phyloP scores from a whole-genome alignment of 768 basidiomycete genomes.

The Coprinopsis sp. region DNA sequence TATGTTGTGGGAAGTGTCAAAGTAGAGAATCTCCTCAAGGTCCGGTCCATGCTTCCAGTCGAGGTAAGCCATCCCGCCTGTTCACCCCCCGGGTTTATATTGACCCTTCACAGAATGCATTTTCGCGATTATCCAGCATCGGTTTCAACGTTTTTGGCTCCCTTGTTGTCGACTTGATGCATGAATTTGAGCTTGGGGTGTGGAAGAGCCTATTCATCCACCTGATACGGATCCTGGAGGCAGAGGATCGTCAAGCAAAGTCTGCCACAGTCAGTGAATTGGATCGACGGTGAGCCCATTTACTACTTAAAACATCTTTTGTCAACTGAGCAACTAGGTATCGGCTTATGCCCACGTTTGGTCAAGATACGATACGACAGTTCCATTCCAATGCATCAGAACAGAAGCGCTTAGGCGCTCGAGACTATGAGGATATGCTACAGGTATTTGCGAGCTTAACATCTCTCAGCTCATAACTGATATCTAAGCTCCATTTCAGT shows the following conservation, averaged over 20 bases:
- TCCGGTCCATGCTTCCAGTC: constrained; percentile 10
- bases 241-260: not conserved
- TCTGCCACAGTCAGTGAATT: not conserved
- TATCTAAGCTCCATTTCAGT: constrained; percentile 12
- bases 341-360: constrained; percentile 20
- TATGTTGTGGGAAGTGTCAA: constrained; percentile 11
- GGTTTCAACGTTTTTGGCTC: constrained; percentile 21
- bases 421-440: constrained; percentile 34
- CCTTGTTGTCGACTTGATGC: constrained; percentile 29
- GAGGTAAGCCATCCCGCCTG: not conserved
- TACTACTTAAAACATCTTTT: not conserved
- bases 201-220: constrained; percentile 27
- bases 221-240: not conserved
- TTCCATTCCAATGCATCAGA: constrained; percentile 27
- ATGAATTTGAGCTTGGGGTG: constrained; percentile 35
- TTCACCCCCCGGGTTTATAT: not conserved
- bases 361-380: constrained; percentile 26
- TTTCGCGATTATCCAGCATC: not conserved
- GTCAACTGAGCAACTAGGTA: not conserved
- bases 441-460: constrained; percentile 30
- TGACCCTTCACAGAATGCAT: not conserved
- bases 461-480: constrained; percentile 1
- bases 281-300: not conserved
- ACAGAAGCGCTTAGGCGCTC: constrained; percentile 27
- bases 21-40: constrained; percentile 13